Percentiles rank a stretch among this genome's conserved stretches.
Evolutionary conservation across 306 rosid genomes (phyloP).

Genomic region (Styphnolobium japonicum): DNA sequence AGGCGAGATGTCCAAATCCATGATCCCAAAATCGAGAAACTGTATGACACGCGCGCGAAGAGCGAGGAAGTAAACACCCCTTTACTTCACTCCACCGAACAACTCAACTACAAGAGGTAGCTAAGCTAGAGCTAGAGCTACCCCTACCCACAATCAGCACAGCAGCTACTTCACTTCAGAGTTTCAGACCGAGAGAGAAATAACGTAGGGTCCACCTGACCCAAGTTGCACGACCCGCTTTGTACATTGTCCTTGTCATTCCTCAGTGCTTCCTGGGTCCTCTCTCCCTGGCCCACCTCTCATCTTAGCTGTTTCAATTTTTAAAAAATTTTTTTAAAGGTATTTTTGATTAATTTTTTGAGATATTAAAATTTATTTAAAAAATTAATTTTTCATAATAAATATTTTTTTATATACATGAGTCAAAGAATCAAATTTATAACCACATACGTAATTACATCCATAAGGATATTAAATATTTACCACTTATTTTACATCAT

Average conservation of each 20-base stretch:
- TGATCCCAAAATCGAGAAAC: no score
- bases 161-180: background rate
- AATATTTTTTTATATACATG: no score
- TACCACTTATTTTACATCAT: no score
- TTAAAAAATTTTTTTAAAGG: no score
- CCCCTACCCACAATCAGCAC: no score
- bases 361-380: no score
- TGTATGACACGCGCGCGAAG: background rate
- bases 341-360: no score
- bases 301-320: background rate
- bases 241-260: background rate
- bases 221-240: slow-evolving; percentile 13
- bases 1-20: no score
- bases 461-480: no score
- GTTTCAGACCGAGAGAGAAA: background rate
- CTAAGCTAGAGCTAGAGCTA: background rate
- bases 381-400: no score
- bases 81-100: background rate
- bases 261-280: slow-evolving; percentile 10
- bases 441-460: no score
- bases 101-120: background rate
- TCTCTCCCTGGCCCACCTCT: background rate
- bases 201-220: background rate
- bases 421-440: no score
- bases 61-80: background rate